Evolutionary conservation across 192 early-diverging fungal species (phyloP).

Genomic region (Rhizophagus sp.): DNA sequence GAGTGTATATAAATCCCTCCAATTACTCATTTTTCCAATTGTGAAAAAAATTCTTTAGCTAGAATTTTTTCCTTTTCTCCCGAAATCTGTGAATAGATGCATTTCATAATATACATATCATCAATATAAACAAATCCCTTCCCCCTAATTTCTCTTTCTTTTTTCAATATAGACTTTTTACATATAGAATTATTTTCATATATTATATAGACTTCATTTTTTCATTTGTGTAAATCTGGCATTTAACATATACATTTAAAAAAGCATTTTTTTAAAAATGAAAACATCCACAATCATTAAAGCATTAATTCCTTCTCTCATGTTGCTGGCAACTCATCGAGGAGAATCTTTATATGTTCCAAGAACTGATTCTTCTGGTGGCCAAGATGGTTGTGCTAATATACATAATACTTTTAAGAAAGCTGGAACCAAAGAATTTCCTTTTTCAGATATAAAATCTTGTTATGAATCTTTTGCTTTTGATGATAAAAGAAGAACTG

Average conservation of each 20-base stretch:
- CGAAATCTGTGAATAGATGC: neutral
- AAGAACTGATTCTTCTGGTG: neutral
- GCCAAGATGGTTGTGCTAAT: slow-evolving; percentile 6
- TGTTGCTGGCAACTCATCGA: slow-evolving; percentile 16
- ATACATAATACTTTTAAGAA: slow-evolving; percentile 1
- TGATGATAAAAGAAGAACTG: slow-evolving; percentile 8
- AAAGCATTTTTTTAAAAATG: neutral
- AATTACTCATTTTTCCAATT: neutral
- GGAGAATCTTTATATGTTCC: neutral
- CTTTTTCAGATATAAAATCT: neutral
- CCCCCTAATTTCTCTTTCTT: neutral
- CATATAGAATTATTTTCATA: no score
- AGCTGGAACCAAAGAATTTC: neutral
- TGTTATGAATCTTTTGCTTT: slow-evolving; percentile 15
- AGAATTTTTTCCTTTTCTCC: neutral
- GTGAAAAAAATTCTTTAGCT: neutral
- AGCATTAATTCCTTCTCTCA: neutral
- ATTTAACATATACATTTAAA: neutral
- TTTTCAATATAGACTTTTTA: no score
- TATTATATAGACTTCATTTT: no score
- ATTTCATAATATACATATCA: neutral
- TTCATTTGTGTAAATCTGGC: neutral
- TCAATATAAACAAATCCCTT: neutral
- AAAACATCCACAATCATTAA: neutral
- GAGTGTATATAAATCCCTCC: neutral